Evolutionary conservation across 2,329 filamentous ascomycete genomes (phyloP).

Genomic region (Nigrospora sphaerica): DNA sequence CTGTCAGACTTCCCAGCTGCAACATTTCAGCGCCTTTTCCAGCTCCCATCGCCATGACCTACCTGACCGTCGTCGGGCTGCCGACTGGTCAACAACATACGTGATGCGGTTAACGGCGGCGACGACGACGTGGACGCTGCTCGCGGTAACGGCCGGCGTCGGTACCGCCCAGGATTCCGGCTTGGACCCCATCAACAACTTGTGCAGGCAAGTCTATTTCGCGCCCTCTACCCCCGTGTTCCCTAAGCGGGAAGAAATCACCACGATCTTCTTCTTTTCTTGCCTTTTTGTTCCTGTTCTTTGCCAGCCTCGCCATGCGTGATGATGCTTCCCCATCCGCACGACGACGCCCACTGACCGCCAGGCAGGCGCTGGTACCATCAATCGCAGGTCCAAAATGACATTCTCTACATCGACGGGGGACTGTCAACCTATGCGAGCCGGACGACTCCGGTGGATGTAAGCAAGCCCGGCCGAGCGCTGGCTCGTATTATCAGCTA

Average conservation of each 20-base stretch:
- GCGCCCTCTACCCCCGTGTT: no score
- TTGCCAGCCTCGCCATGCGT: not conserved
- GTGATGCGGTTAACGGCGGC: no score
- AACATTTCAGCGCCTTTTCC: no score
- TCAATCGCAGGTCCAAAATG: slow-evolving; percentile 5
- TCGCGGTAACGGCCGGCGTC: no score
- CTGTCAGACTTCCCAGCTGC: no score
- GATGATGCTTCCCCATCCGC: not conserved
- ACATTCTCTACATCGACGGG: slow-evolving; percentile 5
- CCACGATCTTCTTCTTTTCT: not conserved
- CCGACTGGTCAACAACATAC: no score
- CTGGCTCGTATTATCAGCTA: no score
- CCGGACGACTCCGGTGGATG: not conserved
- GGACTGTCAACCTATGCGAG: slow-evolving; percentile 2
- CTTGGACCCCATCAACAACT: not conserved
- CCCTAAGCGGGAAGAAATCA: not conserved
- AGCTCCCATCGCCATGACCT: no score
- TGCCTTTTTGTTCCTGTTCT: not conserved
- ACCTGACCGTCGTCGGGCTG: no score
- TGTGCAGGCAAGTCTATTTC: not conserved
- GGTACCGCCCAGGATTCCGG: no score
- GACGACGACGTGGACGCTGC: no score
- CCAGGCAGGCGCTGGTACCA: slow-evolving; percentile 2
- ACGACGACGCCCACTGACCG: not conserved
- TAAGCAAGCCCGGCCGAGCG: not conserved